Evolutionary conservation across 495 filamentous ascomycete species (phyloP).

Genomic region (Aspergillus sclerotiicarbonarius): DNA sequence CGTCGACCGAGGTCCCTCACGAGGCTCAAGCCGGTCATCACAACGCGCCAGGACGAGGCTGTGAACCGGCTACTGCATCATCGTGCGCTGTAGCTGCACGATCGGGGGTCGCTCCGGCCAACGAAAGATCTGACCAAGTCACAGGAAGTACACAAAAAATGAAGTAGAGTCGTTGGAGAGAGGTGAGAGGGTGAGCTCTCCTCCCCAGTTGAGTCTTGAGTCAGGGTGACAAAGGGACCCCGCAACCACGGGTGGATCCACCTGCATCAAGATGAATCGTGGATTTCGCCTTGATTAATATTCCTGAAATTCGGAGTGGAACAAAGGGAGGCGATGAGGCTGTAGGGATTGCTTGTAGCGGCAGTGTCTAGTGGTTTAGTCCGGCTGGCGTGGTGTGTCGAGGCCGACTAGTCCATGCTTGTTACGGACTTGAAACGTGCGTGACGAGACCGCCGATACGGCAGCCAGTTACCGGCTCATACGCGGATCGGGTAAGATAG

Average conservation of each 20-base stretch:
- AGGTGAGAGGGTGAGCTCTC: background rate
- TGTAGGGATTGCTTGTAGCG: conserved; percentile 8
- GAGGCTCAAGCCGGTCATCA: background rate
- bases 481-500: conserved; percentile 28
- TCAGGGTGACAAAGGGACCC: background rate
- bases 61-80: background rate
- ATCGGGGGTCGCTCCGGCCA: background rate
- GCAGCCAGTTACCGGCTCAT: conserved; percentile 13
- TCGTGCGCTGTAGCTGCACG: background rate
- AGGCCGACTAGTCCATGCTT: background rate
- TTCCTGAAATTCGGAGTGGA: conserved; percentile 1
- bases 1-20: background rate
- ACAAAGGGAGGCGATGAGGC: conserved; percentile 7
- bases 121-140: too few species aligned
- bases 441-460: conserved; percentile 17
- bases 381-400: background rate
- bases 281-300: conserved; percentile 10
- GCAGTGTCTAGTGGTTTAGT: background rate
- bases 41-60: conserved; percentile 3
- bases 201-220: background rate
- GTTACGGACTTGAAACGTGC: conserved; percentile 16
- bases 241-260: conserved; percentile 10
- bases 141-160: background rate
- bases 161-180: background rate
- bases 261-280: conserved; percentile 7